Conservation (phyloP, 805 yeast genomes). For the Monosporozyma siamensis region DNA sequence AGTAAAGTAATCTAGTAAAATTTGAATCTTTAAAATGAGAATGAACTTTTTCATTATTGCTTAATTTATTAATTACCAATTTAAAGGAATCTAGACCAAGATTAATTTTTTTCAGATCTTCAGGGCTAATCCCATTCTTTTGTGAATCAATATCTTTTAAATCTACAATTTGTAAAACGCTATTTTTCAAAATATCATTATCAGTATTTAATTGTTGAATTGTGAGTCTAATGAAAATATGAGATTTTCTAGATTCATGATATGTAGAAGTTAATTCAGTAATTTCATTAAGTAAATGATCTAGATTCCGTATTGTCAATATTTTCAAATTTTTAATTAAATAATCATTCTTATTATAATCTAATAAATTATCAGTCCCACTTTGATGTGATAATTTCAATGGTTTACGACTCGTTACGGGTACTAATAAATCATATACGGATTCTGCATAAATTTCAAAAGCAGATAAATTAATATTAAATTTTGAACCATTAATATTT, state of each 20-base stretch:
- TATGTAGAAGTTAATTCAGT: conserved; percentile 1
- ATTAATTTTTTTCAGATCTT: conserved; percentile 1
- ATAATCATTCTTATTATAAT: conserved; percentile 3
- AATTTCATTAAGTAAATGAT: conserved; percentile 40
- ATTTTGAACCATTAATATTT: conserved; percentile 32
- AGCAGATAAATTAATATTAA: conserved; percentile 57
- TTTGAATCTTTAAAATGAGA: conserved; percentile 51
- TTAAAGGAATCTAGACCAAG: not conserved
- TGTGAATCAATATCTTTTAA: conserved; percentile 1
- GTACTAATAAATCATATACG: conserved; percentile 58
- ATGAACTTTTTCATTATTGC: not conserved
- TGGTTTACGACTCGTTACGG: conserved; percentile 21
- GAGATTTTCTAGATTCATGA: conserved; percentile 33
- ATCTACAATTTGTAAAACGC: conserved; percentile 2
- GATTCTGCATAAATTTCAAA: conserved; percentile 79
- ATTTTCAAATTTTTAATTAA: conserved; percentile 1
- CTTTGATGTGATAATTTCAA: conserved; percentile 30
- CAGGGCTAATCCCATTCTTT: not conserved
- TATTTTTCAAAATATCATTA: conserved; percentile 1
- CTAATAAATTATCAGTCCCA: conserved; percentile 6
- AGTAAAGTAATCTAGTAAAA: conserved; percentile 67
- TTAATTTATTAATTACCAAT: not conserved
- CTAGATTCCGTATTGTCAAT: not conserved
- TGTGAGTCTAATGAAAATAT: conserved; percentile 19
- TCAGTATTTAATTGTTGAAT: conserved; percentile 1